phyloP scores from a whole-genome alignment of 768 basidiomycete species.

The Leccinellum rugosiceps region DNA sequence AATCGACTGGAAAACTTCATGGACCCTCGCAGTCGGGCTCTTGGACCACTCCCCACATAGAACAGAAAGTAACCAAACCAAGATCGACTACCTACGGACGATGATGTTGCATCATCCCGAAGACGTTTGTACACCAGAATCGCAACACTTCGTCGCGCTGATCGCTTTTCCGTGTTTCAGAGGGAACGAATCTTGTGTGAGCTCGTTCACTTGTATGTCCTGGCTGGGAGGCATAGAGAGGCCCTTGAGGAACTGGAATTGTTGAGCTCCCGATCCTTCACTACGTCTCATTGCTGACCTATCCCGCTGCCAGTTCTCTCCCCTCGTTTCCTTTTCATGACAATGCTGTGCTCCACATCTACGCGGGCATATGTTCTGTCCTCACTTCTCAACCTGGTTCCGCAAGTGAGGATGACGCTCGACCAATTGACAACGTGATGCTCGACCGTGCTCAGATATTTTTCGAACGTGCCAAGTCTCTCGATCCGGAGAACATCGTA shows the following conservation, averaged over 20 bases:
- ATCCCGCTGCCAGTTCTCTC: slow-evolving; percentile 55
- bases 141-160: slow-evolving; percentile 10
- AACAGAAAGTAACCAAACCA: slow-evolving; percentile 31
- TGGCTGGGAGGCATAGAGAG: slow-evolving; percentile 52
- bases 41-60: slow-evolving; percentile 37
- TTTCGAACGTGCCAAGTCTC: slow-evolving; percentile 56
- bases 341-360: slow-evolving; percentile 73
- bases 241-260: slow-evolving; percentile 86
- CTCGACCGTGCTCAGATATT: slow-evolving; percentile 49
- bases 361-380: slow-evolving; percentile 74
- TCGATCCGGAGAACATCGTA: slow-evolving; percentile 58
- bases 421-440: slow-evolving; percentile 42
- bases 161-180: slow-evolving; percentile 37
- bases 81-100: slow-evolving; percentile 58
- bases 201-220: slow-evolving; percentile 64
- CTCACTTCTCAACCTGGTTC: slow-evolving; percentile 48
- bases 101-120: slow-evolving; percentile 71
- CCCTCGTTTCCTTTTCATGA: slow-evolving; percentile 87
- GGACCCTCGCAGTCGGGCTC: slow-evolving; percentile 64
- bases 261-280: slow-evolving; percentile 40
- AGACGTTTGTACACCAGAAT: slow-evolving; percentile 45
- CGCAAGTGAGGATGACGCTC: slow-evolving; percentile 1
- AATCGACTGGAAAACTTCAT: slow-evolving; percentile 68
- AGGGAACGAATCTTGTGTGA: slow-evolving; percentile 74
- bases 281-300: background rate